Conservation (phyloP, 2,329 filamentous ascomycete species). For the Diaporthe sp. region DNA sequence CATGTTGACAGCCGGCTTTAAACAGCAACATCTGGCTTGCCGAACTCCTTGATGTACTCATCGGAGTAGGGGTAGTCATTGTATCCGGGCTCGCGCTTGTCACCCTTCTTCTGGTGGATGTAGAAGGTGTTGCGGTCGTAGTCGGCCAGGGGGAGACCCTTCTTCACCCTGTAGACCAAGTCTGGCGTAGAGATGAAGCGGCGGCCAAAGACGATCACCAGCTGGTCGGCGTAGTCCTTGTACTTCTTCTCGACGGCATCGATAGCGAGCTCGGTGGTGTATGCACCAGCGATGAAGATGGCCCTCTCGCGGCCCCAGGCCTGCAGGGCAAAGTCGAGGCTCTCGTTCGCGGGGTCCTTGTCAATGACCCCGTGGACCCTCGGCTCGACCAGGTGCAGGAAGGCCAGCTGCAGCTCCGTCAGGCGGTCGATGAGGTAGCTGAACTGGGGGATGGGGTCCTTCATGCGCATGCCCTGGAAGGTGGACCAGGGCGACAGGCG, state of each 20-base stretch:
- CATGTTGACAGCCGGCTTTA: background rate
- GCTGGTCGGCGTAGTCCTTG: slow-evolving; percentile 39
- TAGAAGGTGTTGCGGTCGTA: slow-evolving; percentile 50
- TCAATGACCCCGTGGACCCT: slow-evolving; percentile 52
- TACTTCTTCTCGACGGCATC: slow-evolving; percentile 40
- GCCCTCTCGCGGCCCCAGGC: slow-evolving; percentile 51
- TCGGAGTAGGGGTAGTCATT: slow-evolving; percentile 46
- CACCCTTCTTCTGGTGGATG: slow-evolving; percentile 40
- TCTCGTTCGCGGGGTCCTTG: slow-evolving; percentile 35
- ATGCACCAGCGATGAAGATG: slow-evolving; percentile 51
- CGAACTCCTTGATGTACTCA: slow-evolving; percentile 43
- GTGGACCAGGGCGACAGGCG: slow-evolving; percentile 69
- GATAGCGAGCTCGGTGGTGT: slow-evolving; percentile 46
- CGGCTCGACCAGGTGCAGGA: slow-evolving; percentile 71
- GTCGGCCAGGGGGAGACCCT: slow-evolving; percentile 45
- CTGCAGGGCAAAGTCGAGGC: slow-evolving; percentile 47
- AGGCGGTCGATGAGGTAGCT: slow-evolving; percentile 65
- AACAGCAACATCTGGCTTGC: slow-evolving; percentile 39
- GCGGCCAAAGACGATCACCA: slow-evolving; percentile 49
- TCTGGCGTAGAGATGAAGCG: slow-evolving; percentile 54
- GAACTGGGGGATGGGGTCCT: slow-evolving; percentile 71
- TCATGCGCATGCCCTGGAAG: slow-evolving; percentile 73
- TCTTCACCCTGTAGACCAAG: slow-evolving; percentile 48
- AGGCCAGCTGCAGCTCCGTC: slow-evolving; percentile 66
- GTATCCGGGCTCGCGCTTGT: slow-evolving; percentile 43